Evolutionary conservation across 805 yeast genomes (phyloP), one percentile per base, ranked within the genome.

Genomic region (Barnettozyma sp.): DNA sequence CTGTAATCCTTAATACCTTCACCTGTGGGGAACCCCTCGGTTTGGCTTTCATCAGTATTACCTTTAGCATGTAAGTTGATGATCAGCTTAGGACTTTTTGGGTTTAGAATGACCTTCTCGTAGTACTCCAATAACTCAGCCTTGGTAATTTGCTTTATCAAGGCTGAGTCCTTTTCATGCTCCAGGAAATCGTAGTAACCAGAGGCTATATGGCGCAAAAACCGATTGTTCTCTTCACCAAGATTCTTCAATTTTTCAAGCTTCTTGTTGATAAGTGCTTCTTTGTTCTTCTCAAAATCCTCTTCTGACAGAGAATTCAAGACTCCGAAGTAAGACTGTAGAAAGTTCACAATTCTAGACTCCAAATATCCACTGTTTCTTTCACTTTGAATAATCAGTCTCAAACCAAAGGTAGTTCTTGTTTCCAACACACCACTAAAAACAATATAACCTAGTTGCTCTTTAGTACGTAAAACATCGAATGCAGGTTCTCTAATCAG

Each of bases 361-460:
- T 84, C 85, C 42, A 92, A 66, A 56, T 78, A 88, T 11, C 70
- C 72, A 3, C 92, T 68, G 2, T 84, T 60, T 54, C 81, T 75
- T 56, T 86, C 97, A 41, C 92, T 79, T 62, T 90, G 98, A 34
- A 88, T 70, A 45, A 88, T 63, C 11, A 92, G 59, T 49, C 92
- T 69, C 46, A 77, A 71, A 11, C 90, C 88, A 54, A 74, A 68
- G 6, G 81, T 72, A 16, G 92, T 79, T 52, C 94, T 72, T 4
- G 84, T 73, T 41, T 69, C 68, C 42, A 81, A 65, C 18, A 71
- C 62, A 0, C 94, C 83, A 29, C 92, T 77, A 54, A 85, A 86
- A 0, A 90, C 98, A 43, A 90, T 87, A 52, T 90, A 90, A 2
- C 98, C 98, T 22, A 90, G 68, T 58, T 92, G 97, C 61, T 90